phyloP scores from a whole-genome alignment of 2,329 filamentous ascomycete genomes.

The Neonectria coccinea region DNA sequence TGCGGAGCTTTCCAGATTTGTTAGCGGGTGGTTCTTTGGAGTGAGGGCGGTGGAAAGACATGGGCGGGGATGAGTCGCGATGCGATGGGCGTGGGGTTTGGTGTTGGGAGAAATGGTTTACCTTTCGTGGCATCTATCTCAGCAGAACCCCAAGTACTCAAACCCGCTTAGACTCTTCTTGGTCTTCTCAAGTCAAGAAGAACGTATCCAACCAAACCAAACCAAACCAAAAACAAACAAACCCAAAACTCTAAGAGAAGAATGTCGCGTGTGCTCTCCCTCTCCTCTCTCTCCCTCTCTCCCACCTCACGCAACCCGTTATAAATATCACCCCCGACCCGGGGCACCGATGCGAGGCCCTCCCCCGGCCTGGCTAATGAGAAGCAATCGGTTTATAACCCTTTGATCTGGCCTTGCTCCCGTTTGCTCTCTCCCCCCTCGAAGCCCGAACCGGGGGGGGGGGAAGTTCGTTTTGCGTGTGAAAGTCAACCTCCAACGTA shows the following conservation, averaged over 20 bases:
- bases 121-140: constrained; percentile 27
- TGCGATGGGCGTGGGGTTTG: not conserved
- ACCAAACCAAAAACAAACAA: no score
- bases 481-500: not conserved
- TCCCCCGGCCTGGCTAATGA: constrained; percentile 1
- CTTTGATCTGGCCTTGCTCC: not conserved
- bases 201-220: no score
- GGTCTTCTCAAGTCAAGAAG: not conserved
- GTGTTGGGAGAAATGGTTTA: constrained; percentile 3
- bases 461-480: not conserved
- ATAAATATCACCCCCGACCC: not conserved
- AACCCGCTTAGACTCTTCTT: not conserved
- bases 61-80: not conserved
- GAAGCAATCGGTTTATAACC: not conserved
- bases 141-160: not conserved
- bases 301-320: not conserved
- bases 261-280: no score
- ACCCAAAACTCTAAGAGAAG: no score
- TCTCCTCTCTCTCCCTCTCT: no score
- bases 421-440: not conserved
- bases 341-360: not conserved
- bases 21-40: no score
- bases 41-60: no score
- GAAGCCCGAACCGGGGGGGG: no score
- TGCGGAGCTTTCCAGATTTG: constrained; percentile 27